Evolutionary conservation across 305 asterid genomes (phyloP).

Genomic region (Fraxinus floribunda): DNA sequence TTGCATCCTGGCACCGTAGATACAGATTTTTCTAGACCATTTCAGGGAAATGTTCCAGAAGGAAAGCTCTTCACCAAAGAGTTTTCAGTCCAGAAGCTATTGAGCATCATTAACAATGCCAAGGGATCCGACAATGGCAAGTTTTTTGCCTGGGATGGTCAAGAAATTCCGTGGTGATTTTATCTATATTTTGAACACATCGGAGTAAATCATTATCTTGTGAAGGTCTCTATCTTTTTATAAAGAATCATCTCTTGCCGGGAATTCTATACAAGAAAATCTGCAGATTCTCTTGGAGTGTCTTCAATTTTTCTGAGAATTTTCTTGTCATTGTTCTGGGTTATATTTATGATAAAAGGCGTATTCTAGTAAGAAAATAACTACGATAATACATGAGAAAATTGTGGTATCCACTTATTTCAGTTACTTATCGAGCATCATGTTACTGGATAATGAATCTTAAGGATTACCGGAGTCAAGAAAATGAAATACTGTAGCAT

Average conservation of each 20-base stretch:
- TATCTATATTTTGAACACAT: not conserved
- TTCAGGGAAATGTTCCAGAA: conserved; percentile 71
- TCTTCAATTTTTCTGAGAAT: not conserved
- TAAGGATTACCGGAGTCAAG: not conserved
- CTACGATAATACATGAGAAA: not conserved
- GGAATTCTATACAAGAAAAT: not conserved
- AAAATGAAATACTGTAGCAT: not conserved
- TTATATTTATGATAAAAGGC: not conserved
- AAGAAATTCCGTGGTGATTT: conserved; percentile 75
- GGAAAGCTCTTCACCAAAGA: conserved; percentile 80
- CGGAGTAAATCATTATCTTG: not conserved
- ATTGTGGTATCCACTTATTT: not conserved
- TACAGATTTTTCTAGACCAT: conserved; percentile 92
- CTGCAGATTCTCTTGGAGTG: not conserved
- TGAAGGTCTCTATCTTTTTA: not conserved
- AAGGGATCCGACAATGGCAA: conserved; percentile 71
- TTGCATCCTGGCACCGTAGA: conserved; percentile 98
- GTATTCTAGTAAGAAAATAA: not conserved
- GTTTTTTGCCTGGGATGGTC: conserved; percentile 94
- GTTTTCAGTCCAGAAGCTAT: conserved; percentile 70
- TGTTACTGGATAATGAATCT: not conserved
- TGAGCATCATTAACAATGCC: conserved; percentile 56
- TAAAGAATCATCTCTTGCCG: not conserved
- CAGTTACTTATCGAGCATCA: not conserved
- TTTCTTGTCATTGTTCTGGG: not conserved